Evolutionary conservation across 345 rosid species (phyloP).

Genomic region (Murraya paniculata): DNA sequence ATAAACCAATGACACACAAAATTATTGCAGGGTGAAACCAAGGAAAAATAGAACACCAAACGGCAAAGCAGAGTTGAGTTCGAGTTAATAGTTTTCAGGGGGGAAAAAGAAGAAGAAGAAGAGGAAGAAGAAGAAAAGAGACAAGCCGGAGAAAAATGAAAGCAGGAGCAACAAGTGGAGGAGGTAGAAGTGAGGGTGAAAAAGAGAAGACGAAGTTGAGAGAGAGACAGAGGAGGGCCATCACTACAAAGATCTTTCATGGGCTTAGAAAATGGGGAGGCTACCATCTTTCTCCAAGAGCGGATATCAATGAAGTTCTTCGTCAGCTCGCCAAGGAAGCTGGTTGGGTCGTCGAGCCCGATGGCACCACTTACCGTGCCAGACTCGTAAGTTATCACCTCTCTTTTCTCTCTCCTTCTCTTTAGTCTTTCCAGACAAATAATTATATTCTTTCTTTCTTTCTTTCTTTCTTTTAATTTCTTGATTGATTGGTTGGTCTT

Average conservation of each 20-base stretch:
- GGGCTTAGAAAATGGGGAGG: constrained; percentile 46
- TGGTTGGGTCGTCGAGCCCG: constrained; percentile 50
- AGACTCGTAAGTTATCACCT: constrained; percentile 10
- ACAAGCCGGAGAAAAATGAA: neutral
- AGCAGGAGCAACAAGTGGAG: neutral
- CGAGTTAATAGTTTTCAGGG: neutral
- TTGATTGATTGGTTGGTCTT: neutral
- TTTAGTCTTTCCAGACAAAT: neutral
- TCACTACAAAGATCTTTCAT: constrained; percentile 47
- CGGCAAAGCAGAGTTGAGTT: neutral
- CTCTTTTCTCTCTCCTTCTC: too few species aligned
- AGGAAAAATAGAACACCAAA: too few species aligned
- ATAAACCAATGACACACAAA: constrained; percentile 9
- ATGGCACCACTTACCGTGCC: constrained; percentile 47
- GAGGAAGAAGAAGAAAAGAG: neutral
- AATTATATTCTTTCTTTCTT: neutral
- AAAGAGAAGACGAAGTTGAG: constrained; percentile 50
- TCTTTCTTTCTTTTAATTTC: neutral
- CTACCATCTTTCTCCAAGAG: constrained; percentile 42
- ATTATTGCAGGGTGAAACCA: too few species aligned
- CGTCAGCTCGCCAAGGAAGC: constrained; percentile 52
- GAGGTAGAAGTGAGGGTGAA: constrained; percentile 41
- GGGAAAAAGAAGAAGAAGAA: neutral
- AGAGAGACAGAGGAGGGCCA: constrained; percentile 49
- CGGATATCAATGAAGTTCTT: constrained; percentile 50